phyloP scores from a whole-genome alignment of 2,329 filamentous ascomycete genomes.

The Trichoderma sp. region DNA sequence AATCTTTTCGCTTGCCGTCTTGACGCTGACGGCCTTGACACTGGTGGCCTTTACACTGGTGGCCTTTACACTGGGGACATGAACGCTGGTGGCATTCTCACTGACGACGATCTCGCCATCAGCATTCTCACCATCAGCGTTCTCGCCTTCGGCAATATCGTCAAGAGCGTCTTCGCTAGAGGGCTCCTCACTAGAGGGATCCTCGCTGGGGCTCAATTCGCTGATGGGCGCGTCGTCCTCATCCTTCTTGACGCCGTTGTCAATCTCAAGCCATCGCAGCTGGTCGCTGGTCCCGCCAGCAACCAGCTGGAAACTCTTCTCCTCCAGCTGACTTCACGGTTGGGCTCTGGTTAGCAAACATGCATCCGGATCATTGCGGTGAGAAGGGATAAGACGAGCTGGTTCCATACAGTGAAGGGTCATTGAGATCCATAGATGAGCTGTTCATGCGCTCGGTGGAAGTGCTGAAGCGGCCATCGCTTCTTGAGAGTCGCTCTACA shows the following conservation, averaged over 20 bases:
- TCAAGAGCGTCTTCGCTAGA: not conserved
- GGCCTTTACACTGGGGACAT: not conserved
- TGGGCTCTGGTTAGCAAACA: not conserved
- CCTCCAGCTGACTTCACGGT: not conserved
- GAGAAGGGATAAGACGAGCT: not conserved
- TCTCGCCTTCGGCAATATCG: not conserved
- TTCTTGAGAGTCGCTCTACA: constrained; percentile 15
- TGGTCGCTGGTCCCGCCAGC: constrained; percentile 12
- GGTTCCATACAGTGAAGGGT: constrained; percentile 6
- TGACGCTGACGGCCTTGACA: not conserved
- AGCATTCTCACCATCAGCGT: not conserved
- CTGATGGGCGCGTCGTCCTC: not conserved
- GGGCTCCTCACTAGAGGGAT: not conserved
- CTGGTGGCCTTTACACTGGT: not conserved
- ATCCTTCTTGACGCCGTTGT: constrained; percentile 1
- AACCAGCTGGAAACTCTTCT: constrained; percentile 13
- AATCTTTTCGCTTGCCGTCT: not conserved
- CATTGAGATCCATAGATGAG: not conserved
- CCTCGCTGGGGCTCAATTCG: not conserved
- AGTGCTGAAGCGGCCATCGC: constrained; percentile 8
- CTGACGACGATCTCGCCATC: not conserved
- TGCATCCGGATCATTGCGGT: not conserved
- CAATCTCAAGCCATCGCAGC: constrained; percentile 17
- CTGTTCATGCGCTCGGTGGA: constrained; percentile 14
- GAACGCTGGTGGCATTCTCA: not conserved